These are phyloP conservation scores for Phaffomyces opuntiae DNA, from an alignment of 805 yeast genomes.

Conservation along the genomic window DNA sequence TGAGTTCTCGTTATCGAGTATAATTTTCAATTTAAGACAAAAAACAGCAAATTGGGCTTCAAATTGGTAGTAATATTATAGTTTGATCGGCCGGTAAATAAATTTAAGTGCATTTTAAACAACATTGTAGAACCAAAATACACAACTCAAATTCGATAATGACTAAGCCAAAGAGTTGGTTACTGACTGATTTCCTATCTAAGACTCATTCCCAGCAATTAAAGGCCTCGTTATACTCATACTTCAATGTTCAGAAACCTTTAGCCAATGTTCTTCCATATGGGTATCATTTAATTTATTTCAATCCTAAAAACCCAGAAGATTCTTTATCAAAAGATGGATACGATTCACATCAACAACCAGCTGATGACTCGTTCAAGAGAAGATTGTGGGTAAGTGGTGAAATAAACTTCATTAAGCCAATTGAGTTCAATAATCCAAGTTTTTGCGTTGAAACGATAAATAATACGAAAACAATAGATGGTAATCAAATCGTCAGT, in stretches of 20 bases:
- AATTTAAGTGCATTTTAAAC: too few relatives aligned
- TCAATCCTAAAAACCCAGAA: constrained; percentile 51
- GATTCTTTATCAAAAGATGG: constrained; percentile 58
- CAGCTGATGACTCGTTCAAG: constrained; percentile 27
- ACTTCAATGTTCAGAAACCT: constrained; percentile 19
- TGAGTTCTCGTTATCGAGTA: too few relatives aligned
- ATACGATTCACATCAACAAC: constrained; percentile 61
- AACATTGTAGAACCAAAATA: too few relatives aligned
- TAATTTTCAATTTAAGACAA: too few relatives aligned
- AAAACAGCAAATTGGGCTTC: too few relatives aligned
- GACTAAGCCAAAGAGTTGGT: constrained; percentile 14
- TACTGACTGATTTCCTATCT: constrained; percentile 15
- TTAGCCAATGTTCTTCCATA: constrained; percentile 23
- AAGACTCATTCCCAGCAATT: constrained; percentile 16
- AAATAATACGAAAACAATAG: constrained; percentile 29
- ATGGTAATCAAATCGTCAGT: constrained; percentile 42
- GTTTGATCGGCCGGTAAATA: too few relatives aligned
- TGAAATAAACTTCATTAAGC: constrained; percentile 35
- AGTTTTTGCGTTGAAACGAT: constrained; percentile 50
- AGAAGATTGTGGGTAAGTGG: constrained; percentile 84
- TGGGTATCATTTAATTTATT: constrained; percentile 64
- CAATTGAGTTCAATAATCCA: constrained; percentile 30
- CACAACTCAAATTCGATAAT: not conserved
- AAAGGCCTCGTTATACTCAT: constrained; percentile 19
- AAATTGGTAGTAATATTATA: too few relatives aligned